Evolutionary conservation across 192 early-diverging fungal genomes (phyloP), one percentile per base, ranked within the genome.

Genomic region (Rhizoclosmatium globosum): DNA sequence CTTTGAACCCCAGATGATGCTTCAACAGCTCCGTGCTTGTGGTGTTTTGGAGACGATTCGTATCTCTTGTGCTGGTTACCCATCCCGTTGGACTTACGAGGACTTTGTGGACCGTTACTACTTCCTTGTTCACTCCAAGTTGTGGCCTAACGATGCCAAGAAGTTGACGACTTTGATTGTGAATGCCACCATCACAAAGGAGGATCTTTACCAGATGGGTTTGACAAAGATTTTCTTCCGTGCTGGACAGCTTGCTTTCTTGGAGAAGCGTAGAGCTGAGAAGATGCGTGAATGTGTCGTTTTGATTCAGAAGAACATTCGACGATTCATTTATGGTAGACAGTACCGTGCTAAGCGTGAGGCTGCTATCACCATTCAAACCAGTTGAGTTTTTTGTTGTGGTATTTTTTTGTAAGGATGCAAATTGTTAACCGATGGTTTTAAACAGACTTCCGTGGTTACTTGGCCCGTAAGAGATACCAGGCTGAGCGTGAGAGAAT

Each of bases 11-110:
- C 91, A 90, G 39, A 96, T 96, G 95, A 94, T 96, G 58, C 80
- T 97, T 15, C 79, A 90, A 39, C 96, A 97, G 81, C 85, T 97
- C 53, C 92, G 97, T 65, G 98, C 98, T 38, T 99, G 98, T 85
- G 98, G 98, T 91, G 98, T 99, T 42, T 83, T 99, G 11, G 98
- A 99, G 88, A 99, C 98, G 7, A 99, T 99, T 84, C 93, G 96
- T 47, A 99, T 99, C 87, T 94, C 93, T 82, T 97, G 96, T 81
- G 97, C 97, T 3, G 98, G 98, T 43, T 99, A 99, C 81, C 98
- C 98, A 4, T 94, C 73, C 17, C 57, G 95, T 39, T 93, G 92
- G 84, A 87, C 91, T 17, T 98, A 94, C 84, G 87, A 88, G 43
- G 97, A 98, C 68, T 99, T 99, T 82, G 95, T 94, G 72, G 93